Evolutionary conservation across 148 eudicot species (phyloP).

Genomic region (Fagopyrum tataricum): DNA sequence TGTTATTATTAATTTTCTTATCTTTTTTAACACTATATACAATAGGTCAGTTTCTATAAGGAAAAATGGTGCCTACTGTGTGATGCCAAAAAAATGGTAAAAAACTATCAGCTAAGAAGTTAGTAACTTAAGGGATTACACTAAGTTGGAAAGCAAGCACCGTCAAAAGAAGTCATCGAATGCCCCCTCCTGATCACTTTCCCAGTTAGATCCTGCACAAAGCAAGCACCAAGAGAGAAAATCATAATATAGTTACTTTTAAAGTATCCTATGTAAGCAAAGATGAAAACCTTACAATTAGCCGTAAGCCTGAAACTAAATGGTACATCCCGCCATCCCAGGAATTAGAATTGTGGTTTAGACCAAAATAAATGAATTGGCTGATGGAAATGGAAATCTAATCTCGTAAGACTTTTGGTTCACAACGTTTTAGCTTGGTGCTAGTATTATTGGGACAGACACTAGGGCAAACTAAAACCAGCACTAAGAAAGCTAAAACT

Average conservation of each 20-base stretch:
- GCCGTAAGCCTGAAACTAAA: neutral
- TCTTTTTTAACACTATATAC: constrained; percentile 14
- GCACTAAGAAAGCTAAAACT: constrained; percentile 43
- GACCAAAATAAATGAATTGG: neutral
- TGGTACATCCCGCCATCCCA: neutral
- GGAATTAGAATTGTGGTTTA: neutral
- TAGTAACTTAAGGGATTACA: constrained; percentile 19
- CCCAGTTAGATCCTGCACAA: constrained; percentile 92
- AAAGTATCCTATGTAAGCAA: constrained; percentile 19
- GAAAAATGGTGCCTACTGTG: constrained; percentile 24
- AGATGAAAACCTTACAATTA: constrained; percentile 5
- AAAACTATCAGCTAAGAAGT: constrained; percentile 12
- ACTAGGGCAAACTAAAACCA: constrained; percentile 18
- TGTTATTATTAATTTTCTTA: neutral
- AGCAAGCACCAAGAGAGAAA: constrained; percentile 62
- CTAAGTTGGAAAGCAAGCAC: constrained; percentile 40
- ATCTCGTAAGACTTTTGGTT: too few relatives aligned
- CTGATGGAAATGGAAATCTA: neutral
- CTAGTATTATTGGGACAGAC: constrained; percentile 9
- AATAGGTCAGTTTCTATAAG: constrained; percentile 15
- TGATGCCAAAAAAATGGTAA: constrained; percentile 12
- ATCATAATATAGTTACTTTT: constrained; percentile 39
- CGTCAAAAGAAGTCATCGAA: constrained; percentile 96
- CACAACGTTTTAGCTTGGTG: neutral
- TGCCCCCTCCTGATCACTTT: constrained; percentile 94